Evolutionary conservation across 257 asterid genomes (phyloP), one percentile per base, ranked within the genome.

Genomic region (Perilla frutescens): DNA sequence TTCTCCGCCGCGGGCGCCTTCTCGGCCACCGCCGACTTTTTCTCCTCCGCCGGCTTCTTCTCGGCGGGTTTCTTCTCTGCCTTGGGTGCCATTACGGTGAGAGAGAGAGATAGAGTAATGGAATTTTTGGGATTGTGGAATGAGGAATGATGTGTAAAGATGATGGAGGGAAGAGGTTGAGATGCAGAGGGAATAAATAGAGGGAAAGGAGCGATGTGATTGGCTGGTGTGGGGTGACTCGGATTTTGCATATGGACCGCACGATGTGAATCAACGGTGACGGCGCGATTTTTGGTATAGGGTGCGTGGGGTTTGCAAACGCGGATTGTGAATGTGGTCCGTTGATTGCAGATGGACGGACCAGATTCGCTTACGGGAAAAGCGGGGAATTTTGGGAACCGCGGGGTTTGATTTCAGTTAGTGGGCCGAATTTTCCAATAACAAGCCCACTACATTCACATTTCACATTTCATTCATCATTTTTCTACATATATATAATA

Each of bases 1-100:
- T 89, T 87, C 87, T 87, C 92, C 5, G 86, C 89, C 45, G 86
- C 84, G 15, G 90, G 93, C 5, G 80, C 76, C 68, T 86, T 87
- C 40, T 86, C 88, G 1, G 88, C 85, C 0, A 70, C 89, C 9
- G 76, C 7, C 5, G 86, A 6, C 54, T 84, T 87, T 80, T 87
- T 83, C 87, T 87, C 92, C 82, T 85, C 92, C 14, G 83, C 80
- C 15, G 84, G 87, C 81, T 87, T 85, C 64, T 85, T 81, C 82
- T 84, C 88, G 5, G 90, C 88, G 14, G 84, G 86, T 62, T 81
- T 82, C 84, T 84, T 87, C 59, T 84, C 91, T 0, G 80, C 88
- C 79, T 84, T 87, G 11, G 91, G 90, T 57, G 90, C 93, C 91
- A 89, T 89, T 74, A 5, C 11, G 7, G 69, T 7, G 48, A 37